These are phyloP conservation scores for Cocos nucifera DNA, from an alignment of 176 grass and related monocot genomes.

Conservation along the genomic window DNA sequence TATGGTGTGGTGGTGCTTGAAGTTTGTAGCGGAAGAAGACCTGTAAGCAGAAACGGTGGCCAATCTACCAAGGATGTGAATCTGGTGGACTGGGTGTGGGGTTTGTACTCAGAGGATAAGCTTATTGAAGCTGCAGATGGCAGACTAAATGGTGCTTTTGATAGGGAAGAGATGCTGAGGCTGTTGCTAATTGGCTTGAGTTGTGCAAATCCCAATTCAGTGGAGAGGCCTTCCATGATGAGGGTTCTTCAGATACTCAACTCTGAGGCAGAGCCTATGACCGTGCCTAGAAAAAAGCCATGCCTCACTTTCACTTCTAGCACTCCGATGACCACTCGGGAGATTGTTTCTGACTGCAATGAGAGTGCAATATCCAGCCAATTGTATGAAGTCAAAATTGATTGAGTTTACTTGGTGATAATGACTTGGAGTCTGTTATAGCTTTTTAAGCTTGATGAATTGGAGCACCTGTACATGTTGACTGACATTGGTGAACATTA, in stretches of 20 bases:
- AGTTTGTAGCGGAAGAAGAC: conserved; percentile 36
- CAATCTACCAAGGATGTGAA: conserved; percentile 31
- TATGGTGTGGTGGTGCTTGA: conserved; percentile 50
- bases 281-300: conserved; percentile 44
- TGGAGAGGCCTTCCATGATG: conserved; percentile 39
- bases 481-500: too few species aligned
- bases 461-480: too few species aligned
- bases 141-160: conserved; percentile 33
- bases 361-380: conserved; percentile 37
- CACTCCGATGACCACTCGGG: conserved; percentile 22
- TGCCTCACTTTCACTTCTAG: conserved; percentile 34
- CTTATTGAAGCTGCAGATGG: conserved; percentile 34
- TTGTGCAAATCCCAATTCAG: conserved; percentile 38
- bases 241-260: conserved; percentile 33
- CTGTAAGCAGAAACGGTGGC: conserved; percentile 27
- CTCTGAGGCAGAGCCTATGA: conserved; percentile 24
- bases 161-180: conserved; percentile 33
- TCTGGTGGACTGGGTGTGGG: conserved; percentile 50
- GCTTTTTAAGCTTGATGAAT: too few species aligned
- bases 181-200: conserved; percentile 47
- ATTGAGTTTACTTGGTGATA: not conserved
- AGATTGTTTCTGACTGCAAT: conserved; percentile 35
- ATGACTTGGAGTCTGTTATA: too few species aligned
- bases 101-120: conserved; percentile 29
- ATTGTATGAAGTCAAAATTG: conserved; percentile 34